Conservation (phyloP, 768 basidiomycete species). For the Naganishia friedmannii region DNA sequence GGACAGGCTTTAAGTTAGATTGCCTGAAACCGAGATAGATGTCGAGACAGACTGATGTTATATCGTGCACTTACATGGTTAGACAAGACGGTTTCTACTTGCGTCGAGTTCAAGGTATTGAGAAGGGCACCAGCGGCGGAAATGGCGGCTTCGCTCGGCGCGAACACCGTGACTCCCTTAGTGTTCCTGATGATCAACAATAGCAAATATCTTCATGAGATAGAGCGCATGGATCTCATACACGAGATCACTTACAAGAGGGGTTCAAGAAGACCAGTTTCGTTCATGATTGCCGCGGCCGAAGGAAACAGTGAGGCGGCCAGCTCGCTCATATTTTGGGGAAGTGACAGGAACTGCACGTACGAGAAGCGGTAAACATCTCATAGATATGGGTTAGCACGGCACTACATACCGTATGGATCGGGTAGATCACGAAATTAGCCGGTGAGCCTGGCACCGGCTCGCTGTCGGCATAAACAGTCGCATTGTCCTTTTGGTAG, state of each 20-base stretch:
- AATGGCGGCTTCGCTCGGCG: conserved; percentile 62
- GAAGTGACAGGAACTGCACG: conserved; percentile 57
- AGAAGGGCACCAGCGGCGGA: conserved; percentile 51
- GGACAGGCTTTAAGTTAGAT: not conserved
- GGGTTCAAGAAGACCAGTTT: conserved; percentile 52
- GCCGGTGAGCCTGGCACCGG: conserved; percentile 35
- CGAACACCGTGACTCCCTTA: conserved; percentile 66
- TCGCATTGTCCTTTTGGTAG: conserved; percentile 56
- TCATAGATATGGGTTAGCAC: too few species aligned
- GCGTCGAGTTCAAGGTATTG: conserved; percentile 56
- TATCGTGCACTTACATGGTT: conserved; percentile 61
- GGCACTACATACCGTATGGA: conserved; percentile 29
- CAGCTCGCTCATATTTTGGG: conserved; percentile 56
- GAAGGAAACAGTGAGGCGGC: conserved; percentile 55
- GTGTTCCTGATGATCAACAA: conserved; percentile 35
- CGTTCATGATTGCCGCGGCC: conserved; percentile 47
- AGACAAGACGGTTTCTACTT: conserved; percentile 55
- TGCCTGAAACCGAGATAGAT: not conserved
- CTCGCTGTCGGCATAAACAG: conserved; percentile 42
- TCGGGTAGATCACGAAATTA: conserved; percentile 48
- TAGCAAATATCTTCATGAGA: too few species aligned
- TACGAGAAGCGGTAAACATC: too few species aligned
- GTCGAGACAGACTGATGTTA: too few species aligned
- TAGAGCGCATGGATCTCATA: too few species aligned
- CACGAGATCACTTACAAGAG: conserved; percentile 43